phyloP scores from a whole-genome alignment of 2,329 filamentous ascomycete genomes.

The Pseudogymnoascus sp. region DNA sequence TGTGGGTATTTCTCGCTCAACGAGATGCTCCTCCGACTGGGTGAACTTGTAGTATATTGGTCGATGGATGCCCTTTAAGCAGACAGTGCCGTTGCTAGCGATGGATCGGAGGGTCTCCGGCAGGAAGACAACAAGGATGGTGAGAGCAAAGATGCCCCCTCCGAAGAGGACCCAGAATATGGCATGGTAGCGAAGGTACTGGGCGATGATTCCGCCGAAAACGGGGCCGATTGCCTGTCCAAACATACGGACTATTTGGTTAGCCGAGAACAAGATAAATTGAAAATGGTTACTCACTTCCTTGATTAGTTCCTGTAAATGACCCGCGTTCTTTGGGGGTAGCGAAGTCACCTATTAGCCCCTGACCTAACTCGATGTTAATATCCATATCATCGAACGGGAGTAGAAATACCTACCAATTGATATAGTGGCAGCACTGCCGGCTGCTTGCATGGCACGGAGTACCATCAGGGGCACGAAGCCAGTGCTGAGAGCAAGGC shows the following conservation, averaged over 20 bases:
- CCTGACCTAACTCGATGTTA: slow-evolving; percentile 25
- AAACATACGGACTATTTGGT: slow-evolving; percentile 32
- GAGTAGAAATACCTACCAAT: slow-evolving; percentile 30
- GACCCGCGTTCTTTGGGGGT: slow-evolving; percentile 33
- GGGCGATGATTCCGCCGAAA: slow-evolving; percentile 31
- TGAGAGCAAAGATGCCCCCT: slow-evolving; percentile 22
- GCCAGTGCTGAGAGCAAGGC: slow-evolving; percentile 36
- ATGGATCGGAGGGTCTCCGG: slow-evolving; percentile 35
- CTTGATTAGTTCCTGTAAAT: slow-evolving; percentile 33
- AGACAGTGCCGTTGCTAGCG: slow-evolving; percentile 34
- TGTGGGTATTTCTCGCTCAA: slow-evolving; percentile 11
- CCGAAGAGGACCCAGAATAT: slow-evolving; percentile 38
- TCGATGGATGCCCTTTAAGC: slow-evolving; percentile 33
- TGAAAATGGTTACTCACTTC: slow-evolving; percentile 25
- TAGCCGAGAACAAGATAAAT: not conserved
- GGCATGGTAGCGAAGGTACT: slow-evolving; percentile 32
- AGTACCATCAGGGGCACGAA: slow-evolving; percentile 39
- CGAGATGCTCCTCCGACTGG: slow-evolving; percentile 14
- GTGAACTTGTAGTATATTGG: slow-evolving; percentile 31
- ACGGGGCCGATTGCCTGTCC: slow-evolving; percentile 40
- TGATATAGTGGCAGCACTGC: slow-evolving; percentile 41
- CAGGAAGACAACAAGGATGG: slow-evolving; percentile 33
- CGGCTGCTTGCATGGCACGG: slow-evolving; percentile 41
- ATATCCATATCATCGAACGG: slow-evolving; percentile 4
- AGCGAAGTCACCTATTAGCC: slow-evolving; percentile 36